Conservation (phyloP, 352 stramenopile genomes). For the Pythium volutum region DNA sequence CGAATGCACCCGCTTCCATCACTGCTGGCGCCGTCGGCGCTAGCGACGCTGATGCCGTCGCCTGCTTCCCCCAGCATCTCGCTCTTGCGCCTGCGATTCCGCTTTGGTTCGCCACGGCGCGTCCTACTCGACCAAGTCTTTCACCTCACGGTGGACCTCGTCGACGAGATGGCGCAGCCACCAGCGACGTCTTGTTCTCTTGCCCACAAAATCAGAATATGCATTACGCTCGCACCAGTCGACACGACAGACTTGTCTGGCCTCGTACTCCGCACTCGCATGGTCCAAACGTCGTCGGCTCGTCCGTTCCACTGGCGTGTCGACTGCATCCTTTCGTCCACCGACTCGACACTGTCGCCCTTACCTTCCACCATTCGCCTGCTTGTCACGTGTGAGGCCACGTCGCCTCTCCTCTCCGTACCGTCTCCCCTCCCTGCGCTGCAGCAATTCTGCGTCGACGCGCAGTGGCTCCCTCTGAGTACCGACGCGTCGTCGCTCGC, state of each 20-base stretch:
- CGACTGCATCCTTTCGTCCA: constrained; percentile 5
- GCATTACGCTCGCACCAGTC: neutral
- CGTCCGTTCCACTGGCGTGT: constrained; percentile 8
- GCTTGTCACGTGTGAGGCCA: neutral
- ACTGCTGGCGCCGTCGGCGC: neutral
- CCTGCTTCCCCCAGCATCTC: neutral
- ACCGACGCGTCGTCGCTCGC: neutral
- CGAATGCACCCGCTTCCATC: neutral
- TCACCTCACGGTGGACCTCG: constrained; percentile 39
- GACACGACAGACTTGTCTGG: neutral
- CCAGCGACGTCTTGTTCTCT: neutral
- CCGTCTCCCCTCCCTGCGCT: constrained; percentile 10
- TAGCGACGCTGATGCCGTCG: neutral
- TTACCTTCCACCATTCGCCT: neutral
- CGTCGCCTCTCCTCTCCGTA: neutral
- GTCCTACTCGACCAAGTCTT: constrained; percentile 30
- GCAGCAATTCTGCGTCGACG: constrained; percentile 34
- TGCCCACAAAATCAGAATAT: neutral
- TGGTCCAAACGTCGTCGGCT: neutral
- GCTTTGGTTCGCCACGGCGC: constrained; percentile 34
- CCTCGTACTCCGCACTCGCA: neutral
- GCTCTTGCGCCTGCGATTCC: constrained; percentile 45
- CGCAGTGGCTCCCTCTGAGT: constrained; percentile 30
- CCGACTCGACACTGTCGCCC: neutral
- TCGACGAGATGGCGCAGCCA: constrained; percentile 56